These are phyloP conservation scores for Stylonectria norvegica DNA, from an alignment of 2,329 filamentous ascomycete genomes.

Conservation along the genomic window DNA sequence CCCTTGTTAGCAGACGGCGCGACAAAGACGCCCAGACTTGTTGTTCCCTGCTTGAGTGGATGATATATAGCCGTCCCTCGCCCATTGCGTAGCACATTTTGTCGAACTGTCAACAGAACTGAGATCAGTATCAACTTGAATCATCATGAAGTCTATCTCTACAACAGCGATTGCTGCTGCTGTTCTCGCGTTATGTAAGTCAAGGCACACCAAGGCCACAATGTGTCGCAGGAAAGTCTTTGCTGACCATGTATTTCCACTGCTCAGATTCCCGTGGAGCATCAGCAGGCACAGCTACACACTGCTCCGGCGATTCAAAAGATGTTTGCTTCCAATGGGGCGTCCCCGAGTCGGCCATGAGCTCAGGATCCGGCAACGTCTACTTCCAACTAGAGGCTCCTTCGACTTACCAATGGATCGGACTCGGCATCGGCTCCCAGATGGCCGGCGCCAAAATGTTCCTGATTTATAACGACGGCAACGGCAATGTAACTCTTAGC, in stretches of 20 bases:
- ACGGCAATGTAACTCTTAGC: slow-evolving; percentile 59
- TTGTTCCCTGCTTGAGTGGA: too few species aligned
- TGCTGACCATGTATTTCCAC: slow-evolving; percentile 9
- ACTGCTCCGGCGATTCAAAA: slow-evolving; percentile 39
- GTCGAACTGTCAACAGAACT: too few species aligned
- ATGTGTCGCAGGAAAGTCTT: not conserved
- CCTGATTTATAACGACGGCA: slow-evolving; percentile 57
- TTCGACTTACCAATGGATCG: slow-evolving; percentile 53
- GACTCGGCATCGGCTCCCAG: slow-evolving; percentile 50
- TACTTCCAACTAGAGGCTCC: slow-evolving; percentile 60
- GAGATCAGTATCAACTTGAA: too few species aligned
- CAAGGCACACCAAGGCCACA: not conserved
- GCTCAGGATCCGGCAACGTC: slow-evolving; percentile 50
- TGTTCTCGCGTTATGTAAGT: slow-evolving; percentile 19
- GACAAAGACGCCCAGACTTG: too few species aligned
- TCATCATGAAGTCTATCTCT: slow-evolving; percentile 10
- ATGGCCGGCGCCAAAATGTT: slow-evolving; percentile 62
- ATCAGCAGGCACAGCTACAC: slow-evolving; percentile 28
- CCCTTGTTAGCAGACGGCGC: too few species aligned
- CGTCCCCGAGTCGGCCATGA: slow-evolving; percentile 48
- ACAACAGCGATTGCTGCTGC: slow-evolving; percentile 4
- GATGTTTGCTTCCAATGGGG: slow-evolving; percentile 55
- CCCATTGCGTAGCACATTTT: too few species aligned
- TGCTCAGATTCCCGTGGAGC: slow-evolving; percentile 22
- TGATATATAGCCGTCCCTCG: too few species aligned